Base-by-base conservation (phyloP, 768 basidiomycete genomes). In the Astraeus odoratus region DNA sequence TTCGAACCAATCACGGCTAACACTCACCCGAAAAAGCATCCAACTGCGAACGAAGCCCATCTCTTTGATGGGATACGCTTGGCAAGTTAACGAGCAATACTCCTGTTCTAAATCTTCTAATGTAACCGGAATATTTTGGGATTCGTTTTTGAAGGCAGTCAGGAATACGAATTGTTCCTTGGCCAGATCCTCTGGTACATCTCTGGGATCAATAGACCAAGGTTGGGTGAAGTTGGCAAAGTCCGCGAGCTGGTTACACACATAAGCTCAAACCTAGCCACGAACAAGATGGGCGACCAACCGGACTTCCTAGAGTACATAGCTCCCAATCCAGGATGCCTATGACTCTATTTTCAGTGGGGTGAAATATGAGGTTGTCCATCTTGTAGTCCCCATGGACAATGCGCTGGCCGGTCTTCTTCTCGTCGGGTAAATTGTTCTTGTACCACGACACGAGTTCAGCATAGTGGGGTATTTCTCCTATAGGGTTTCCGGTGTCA, bases 271-370 rank as follows among this genome's bases (percentile, higher is more conserved):
- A 35, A 40, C 23, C 42, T 15, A 18, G 22, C 13, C n/a, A 35
- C 24, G 10, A 10, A 46, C 20, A 27, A n/a, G 20, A 3, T 20
- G n/a, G n/a, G 22, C 8, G 15, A 67, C 81, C 15, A 60, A 92
- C 86, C 26, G 91, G 88, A 57, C 86, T 91, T 5, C 93, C 94
- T 8, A 99, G 76, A 1, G 95, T 97, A 57, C 91, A 96, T 22
- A 99, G 69, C 60, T 99, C 95, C 95, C 95, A 99, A 58, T 99
- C 95, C 40, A 99, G 65, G 30, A 99, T 91, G 5, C 91, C 96
- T 51, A 98, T 92, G 3, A 98, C 93, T 33, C 77, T 73, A 49
- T 93, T 90, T 64, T 97, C 84, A 0, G 83, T 89, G 0, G 86
- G 84, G 55, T 98, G 94, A 66, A 96, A 98, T 51, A 97, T 76